These are phyloP conservation scores for Colletotrichum sp. DNA, from an alignment of 2,329 filamentous ascomycete genomes.

Conservation along the genomic window DNA sequence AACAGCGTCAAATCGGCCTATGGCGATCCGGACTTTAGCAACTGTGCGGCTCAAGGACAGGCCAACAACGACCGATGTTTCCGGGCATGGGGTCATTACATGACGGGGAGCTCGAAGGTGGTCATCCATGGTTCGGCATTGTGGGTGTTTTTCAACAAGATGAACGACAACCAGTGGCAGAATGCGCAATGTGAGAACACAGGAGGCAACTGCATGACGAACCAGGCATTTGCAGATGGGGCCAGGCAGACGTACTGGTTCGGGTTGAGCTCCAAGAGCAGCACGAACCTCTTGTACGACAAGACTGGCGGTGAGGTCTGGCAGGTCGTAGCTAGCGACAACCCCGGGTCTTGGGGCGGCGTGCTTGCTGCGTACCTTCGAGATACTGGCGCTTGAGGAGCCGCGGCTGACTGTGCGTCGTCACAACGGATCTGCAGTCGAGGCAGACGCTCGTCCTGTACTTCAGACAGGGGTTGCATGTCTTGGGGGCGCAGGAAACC, in stretches of 20 bases:
- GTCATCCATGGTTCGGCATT: slow-evolving; percentile 36
- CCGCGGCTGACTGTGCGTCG: not conserved
- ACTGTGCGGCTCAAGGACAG: slow-evolving; percentile 21
- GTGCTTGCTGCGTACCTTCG: slow-evolving; percentile 33
- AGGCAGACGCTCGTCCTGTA: not conserved
- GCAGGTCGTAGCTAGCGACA: slow-evolving; percentile 23
- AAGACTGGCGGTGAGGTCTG: slow-evolving; percentile 18
- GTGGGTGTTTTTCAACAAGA: slow-evolving; percentile 40
- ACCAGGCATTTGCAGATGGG: slow-evolving; percentile 28
- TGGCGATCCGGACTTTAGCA: slow-evolving; percentile 25
- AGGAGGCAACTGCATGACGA: slow-evolving; percentile 27
- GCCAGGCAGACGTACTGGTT: slow-evolving; percentile 30
- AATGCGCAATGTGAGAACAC: slow-evolving; percentile 26
- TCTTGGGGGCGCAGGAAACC: not conserved
- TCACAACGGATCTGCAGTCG: not conserved
- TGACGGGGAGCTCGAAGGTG: slow-evolving; percentile 27
- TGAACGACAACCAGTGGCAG: slow-evolving; percentile 26
- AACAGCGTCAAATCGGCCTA: slow-evolving; percentile 22
- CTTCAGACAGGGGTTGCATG: slow-evolving; percentile 12
- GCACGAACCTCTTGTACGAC: slow-evolving; percentile 32
- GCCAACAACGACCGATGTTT: slow-evolving; percentile 29
- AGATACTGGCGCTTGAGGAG: slow-evolving; percentile 12
- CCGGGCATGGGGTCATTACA: slow-evolving; percentile 27
- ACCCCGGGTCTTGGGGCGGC: slow-evolving; percentile 31
- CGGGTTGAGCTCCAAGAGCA: slow-evolving; percentile 31